These are phyloP conservation scores for Metschnikowia santaceciliae DNA, from an alignment of 805 yeast genomes.

Conservation along the genomic window DNA sequence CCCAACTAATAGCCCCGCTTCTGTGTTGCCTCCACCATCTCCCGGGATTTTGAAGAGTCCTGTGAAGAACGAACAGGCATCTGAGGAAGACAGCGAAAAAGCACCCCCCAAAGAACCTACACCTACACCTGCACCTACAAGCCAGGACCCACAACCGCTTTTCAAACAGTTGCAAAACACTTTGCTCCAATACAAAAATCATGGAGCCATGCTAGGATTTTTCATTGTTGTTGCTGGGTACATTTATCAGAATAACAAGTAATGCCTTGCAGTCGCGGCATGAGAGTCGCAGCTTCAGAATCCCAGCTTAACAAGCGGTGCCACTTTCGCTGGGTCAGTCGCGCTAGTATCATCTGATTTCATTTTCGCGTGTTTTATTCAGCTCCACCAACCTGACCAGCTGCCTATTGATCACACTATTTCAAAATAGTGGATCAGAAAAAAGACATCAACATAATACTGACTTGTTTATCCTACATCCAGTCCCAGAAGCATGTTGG, in stretches of 20 bases:
- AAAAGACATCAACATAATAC: too few species aligned
- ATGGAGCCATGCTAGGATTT: constrained; percentile 12
- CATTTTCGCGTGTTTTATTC: not conserved
- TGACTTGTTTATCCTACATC: not conserved
- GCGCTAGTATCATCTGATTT: constrained; percentile 4
- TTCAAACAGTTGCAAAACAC: constrained; percentile 6
- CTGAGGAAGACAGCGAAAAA: not conserved
- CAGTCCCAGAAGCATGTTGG: not conserved
- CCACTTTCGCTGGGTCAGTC: not conserved
- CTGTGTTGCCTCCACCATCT: not conserved
- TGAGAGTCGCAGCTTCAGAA: not conserved
- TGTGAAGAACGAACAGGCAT: not conserved
- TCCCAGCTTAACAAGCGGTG: too few species aligned
- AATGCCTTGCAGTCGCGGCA: not conserved
- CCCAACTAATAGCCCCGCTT: not conserved
- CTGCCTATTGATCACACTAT: not conserved
- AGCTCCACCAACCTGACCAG: not conserved
- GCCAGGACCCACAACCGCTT: constrained; percentile 2
- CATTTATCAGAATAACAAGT: constrained; percentile 10
- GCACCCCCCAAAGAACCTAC: not conserved
- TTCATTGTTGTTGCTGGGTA: constrained; percentile 16
- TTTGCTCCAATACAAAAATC: constrained; percentile 10
- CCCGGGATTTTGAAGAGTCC: not conserved
- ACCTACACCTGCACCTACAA: not conserved
- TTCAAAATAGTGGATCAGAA: too few species aligned